A percentile compares a stretch with the other conserved stretches of the same genome.
Evolutionary conservation across 2,329 filamentous ascomycete genomes (phyloP).

Genomic region (Trichoderma hamatum): DNA sequence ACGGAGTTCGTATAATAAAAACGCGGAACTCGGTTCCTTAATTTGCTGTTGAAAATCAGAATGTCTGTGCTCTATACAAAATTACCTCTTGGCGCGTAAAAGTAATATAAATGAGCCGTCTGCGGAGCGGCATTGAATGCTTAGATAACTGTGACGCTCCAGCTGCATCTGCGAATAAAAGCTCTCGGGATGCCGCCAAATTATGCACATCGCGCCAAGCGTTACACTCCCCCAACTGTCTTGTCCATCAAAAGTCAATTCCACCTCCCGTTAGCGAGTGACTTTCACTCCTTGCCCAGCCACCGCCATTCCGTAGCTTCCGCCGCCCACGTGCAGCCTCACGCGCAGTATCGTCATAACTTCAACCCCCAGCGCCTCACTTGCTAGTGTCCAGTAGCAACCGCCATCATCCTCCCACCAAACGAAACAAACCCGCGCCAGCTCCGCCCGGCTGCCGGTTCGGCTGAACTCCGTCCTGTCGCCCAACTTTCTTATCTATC

Average conservation of each 20-base stretch:
- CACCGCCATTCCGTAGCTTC: conserved; percentile 22
- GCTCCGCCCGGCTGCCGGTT: conserved; percentile 27
- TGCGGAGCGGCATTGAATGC: conserved; percentile 4
- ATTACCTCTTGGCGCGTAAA: neutral
- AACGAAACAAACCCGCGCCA: conserved; percentile 23
- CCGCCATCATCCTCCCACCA: conserved; percentile 21
- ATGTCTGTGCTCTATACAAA: neutral
- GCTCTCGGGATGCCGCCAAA: neutral
- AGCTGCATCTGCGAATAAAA: neutral
- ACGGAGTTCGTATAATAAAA: neutral
- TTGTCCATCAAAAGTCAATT: conserved; percentile 2
- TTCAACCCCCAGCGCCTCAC: conserved; percentile 12
- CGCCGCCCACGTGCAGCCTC: conserved; percentile 14
- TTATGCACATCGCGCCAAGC: neutral
- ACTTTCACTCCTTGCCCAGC: conserved; percentile 22
- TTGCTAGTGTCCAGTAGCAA: conserved; percentile 9
- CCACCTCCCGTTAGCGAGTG: conserved; percentile 22
- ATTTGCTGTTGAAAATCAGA: neutral
- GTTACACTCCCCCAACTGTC: neutral
- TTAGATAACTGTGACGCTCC: neutral
- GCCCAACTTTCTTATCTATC: conserved; percentile 28
- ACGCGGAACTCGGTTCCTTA: neutral
- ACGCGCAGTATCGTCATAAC: conserved; percentile 25
- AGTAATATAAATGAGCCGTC: neutral
- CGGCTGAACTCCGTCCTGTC: conserved; percentile 26